phyloP scores from a whole-genome alignment of 345 rosid genomes.

The Ceriops tagal region DNA sequence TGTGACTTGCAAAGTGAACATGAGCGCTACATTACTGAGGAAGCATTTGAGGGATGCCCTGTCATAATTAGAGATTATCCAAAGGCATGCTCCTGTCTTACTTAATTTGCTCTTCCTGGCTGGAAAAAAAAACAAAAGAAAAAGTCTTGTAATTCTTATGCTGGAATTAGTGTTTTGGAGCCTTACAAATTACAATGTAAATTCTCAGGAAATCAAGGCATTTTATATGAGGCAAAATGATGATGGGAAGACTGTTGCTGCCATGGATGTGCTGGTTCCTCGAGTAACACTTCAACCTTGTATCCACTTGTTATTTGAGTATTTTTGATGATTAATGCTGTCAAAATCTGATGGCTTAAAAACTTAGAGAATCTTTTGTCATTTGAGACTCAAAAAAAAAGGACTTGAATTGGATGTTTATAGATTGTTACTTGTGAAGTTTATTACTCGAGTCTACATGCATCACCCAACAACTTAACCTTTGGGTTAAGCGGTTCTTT shows the following conservation, averaged over 20 bases:
- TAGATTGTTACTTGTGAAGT: too few relatives aligned
- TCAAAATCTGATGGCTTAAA: neutral
- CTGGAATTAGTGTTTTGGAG: conserved; percentile 1
- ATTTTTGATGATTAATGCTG: neutral
- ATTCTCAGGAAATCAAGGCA: conserved; percentile 81
- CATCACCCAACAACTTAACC: too few relatives aligned
- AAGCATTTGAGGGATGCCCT: conserved; percentile 79
- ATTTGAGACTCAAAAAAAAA: neutral
- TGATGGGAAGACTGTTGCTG: conserved; percentile 97
- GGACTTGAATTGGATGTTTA: too few relatives aligned
- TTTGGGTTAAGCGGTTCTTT: too few relatives aligned
- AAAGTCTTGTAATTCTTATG: neutral
- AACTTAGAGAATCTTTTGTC: neutral
- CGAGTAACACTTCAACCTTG: conserved; percentile 46
- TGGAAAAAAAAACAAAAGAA: neutral
- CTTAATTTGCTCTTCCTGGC: neutral
- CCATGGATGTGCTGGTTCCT: conserved; percentile 98
- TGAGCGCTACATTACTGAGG: conserved; percentile 93
- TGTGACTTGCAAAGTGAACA: conserved; percentile 97
- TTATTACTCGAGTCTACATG: too few relatives aligned
- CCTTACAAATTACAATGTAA: conserved; percentile 10
- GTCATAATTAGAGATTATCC: conserved; percentile 94
- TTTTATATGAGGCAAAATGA: conserved; percentile 97
- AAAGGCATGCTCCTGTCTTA: conserved; percentile 42
- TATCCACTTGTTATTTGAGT: neutral